Conservation (phyloP, 2,329 filamentous ascomycete species). For the Sphaerostilbella broomeana region DNA sequence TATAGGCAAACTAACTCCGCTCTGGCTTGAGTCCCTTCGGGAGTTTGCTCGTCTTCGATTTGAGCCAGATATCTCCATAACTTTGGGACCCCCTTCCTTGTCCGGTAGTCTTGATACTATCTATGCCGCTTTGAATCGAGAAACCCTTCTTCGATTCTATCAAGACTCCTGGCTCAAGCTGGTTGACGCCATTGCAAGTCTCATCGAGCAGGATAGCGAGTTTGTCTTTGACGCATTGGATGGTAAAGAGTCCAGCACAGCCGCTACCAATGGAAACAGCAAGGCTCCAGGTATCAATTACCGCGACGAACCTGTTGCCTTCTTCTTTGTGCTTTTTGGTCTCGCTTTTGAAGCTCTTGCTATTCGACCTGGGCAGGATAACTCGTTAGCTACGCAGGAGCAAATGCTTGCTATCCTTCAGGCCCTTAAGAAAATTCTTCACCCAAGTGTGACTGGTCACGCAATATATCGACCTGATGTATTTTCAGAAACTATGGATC, state of each 20-base stretch:
- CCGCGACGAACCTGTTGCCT: constrained; percentile 92
- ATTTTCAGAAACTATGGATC: constrained; percentile 95
- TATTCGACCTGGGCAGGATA: constrained; percentile 54
- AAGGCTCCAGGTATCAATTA: constrained; percentile 87
- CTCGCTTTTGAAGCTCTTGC: constrained; percentile 94
- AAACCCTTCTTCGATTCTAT: constrained; percentile 91
- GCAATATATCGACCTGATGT: constrained; percentile 94
- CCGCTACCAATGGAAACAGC: constrained; percentile 41
- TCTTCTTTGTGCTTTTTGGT: constrained; percentile 97
- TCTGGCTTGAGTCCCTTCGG: constrained; percentile 88
- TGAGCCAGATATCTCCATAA: constrained; percentile 94
- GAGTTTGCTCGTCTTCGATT: constrained; percentile 92
- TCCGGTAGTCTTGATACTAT: constrained; percentile 87
- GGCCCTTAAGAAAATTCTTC: constrained; percentile 89
- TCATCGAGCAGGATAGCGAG: constrained; percentile 95
- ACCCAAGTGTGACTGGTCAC: constrained; percentile 89
- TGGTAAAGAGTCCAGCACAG: constrained; percentile 59
- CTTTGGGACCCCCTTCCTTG: constrained; percentile 69
- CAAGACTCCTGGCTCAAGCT: constrained; percentile 96
- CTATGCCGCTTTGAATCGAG: constrained; percentile 88
- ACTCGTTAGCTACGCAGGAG: constrained; percentile 59
- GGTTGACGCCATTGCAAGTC: constrained; percentile 91
- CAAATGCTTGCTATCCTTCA: constrained; percentile 84
- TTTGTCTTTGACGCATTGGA: constrained; percentile 97
- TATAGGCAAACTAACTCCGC: constrained; percentile 78